phyloP scores from a whole-genome alignment of 2,329 filamentous ascomycete species.

The Sclerotinia sclerotiorum region DNA sequence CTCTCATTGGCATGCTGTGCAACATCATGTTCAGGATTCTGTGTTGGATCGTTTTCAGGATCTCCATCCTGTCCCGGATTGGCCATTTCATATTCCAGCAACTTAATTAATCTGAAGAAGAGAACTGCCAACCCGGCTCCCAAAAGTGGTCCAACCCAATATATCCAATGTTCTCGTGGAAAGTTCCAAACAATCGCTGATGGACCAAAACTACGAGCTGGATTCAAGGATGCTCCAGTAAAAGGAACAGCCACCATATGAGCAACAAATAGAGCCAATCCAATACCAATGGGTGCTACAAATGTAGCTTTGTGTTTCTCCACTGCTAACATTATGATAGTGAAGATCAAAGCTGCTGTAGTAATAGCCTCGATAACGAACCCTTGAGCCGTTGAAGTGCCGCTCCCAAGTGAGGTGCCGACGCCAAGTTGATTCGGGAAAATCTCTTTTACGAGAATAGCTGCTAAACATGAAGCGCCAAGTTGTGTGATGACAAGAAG shows the following conservation, averaged over 20 bases:
- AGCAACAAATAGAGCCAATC: conserved; percentile 45
- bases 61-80: conserved; percentile 49
- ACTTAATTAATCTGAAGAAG: conserved; percentile 53
- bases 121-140: conserved; percentile 50
- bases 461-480: conserved; percentile 42
- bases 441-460: conserved; percentile 45
- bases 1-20: conserved; percentile 31
- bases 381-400: conserved; percentile 46
- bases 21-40: conserved; percentile 44
- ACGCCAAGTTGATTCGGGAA: conserved; percentile 41
- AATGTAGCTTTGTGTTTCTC: conserved; percentile 49
- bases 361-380: conserved; percentile 52
- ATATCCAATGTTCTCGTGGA: conserved; percentile 51
- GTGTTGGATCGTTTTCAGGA: conserved; percentile 45
- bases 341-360: conserved; percentile 51
- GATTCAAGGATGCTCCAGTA: conserved; percentile 52
- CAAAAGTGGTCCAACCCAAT: conserved; percentile 52
- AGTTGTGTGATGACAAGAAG: conserved; percentile 42
- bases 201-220: conserved; percentile 50
- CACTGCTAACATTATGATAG: conserved; percentile 51
- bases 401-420: conserved; percentile 45
- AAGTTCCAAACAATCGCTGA: conserved; percentile 48
- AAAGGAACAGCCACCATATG: conserved; percentile 44
- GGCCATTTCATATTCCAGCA: conserved; percentile 53
- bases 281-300: conserved; percentile 48